Evolutionary conservation across 306 rosid genomes (phyloP).

Genomic region (Sechiopsis laciniata): DNA sequence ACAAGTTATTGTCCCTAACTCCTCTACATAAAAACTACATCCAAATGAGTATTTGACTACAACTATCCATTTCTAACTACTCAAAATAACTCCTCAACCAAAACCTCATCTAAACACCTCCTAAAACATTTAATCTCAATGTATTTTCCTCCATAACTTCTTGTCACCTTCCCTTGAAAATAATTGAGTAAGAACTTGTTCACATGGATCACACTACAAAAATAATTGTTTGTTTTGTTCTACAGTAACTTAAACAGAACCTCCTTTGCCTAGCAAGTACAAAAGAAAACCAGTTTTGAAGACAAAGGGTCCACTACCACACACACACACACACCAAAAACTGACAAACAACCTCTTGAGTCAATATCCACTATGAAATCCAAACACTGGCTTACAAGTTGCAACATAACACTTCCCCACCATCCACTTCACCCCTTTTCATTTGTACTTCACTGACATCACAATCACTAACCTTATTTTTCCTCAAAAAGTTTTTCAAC

Average conservation of each 20-base stretch:
- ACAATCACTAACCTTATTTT: neutral
- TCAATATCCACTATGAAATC: conserved; percentile 17
- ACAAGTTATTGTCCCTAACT: no score
- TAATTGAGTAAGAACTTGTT: neutral
- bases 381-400: neutral
- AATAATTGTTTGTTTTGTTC: conserved; percentile 14
- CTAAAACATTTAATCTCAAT: neutral
- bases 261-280: conserved; percentile 19
- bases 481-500: no score
- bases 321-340: conserved; percentile 14
- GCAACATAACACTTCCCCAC: no score
- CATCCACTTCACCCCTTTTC: neutral
- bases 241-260: conserved; percentile 15
- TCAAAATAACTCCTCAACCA: no score
- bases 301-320: conserved; percentile 20
- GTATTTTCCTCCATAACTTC: neutral
- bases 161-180: neutral
- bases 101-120: no score
- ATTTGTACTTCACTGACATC: conserved; percentile 15
- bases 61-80: no score
- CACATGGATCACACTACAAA: conserved; percentile 7
- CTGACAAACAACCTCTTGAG: conserved; percentile 1
- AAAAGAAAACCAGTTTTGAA: conserved; percentile 14
- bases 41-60: no score
- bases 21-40: no score